Conservation (phyloP, 2,329 filamentous ascomycete genomes). For the Claviceps cyperi region DNA sequence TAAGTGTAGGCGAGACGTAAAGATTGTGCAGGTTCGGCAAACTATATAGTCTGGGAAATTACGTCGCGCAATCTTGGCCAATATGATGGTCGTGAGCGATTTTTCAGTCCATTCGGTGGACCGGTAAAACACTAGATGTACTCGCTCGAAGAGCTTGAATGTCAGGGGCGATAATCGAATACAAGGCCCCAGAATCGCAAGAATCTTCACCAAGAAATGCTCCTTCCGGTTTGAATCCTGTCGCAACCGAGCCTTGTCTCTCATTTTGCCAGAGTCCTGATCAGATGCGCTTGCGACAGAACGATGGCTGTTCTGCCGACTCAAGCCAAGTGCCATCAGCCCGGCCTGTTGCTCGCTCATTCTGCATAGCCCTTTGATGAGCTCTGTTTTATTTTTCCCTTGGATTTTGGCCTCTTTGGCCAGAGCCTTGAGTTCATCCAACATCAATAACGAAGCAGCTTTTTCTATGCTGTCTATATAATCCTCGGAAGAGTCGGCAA, state of each 20-base stretch:
- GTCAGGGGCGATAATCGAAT: conserved; percentile 61
- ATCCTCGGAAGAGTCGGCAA: conserved; percentile 65
- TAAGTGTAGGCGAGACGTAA: conserved; percentile 57
- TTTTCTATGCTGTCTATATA: conserved; percentile 68
- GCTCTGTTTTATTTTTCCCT: conserved; percentile 75
- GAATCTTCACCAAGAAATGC: conserved; percentile 65
- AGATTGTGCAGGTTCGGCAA: conserved; percentile 79
- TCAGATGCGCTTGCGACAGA: conserved; percentile 31
- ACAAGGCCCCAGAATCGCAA: conserved; percentile 65
- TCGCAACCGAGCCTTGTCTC: conserved; percentile 9
- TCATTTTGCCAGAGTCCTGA: conserved; percentile 19
- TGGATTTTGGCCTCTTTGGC: conserved; percentile 78
- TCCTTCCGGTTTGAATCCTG: conserved; percentile 48
- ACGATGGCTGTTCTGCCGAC: conserved; percentile 46
- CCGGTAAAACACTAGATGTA: conserved; percentile 90
- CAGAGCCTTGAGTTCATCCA: conserved; percentile 75
- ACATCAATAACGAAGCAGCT: conserved; percentile 62
- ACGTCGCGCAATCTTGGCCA: conserved; percentile 74
- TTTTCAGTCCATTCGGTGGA: conserved; percentile 97
- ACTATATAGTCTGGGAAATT: conserved; percentile 89
- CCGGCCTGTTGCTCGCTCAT: conserved; percentile 63
- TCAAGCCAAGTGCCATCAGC: conserved; percentile 54
- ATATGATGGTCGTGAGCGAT: conserved; percentile 83
- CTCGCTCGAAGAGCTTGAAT: conserved; percentile 77
- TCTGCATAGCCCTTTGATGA: conserved; percentile 58